Percentiles rank a stretch among this genome's conserved stretches.
These are phyloP conservation scores for Diaporthe australafricana DNA, from an alignment of 2,329 filamentous ascomycete genomes.

Conservation along the genomic window DNA sequence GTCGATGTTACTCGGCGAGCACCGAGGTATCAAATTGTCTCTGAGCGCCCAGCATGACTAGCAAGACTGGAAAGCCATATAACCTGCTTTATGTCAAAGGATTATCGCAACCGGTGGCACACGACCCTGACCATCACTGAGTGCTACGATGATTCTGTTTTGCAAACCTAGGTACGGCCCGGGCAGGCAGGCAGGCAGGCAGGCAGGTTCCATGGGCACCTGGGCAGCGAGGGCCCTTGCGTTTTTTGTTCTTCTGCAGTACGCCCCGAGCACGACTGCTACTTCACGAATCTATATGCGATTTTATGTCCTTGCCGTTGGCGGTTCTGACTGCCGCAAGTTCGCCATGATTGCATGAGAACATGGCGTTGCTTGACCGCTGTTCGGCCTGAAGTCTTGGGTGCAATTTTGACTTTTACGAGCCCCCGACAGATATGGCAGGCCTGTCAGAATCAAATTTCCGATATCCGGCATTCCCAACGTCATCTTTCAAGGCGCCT, in stretches of 20 bases:
- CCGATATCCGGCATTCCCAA: neutral
- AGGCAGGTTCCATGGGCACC: neutral
- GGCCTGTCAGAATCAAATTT: neutral
- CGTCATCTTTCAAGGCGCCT: neutral
- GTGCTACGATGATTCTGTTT: neutral
- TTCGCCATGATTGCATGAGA: neutral
- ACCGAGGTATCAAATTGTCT: neutral
- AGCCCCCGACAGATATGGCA: neutral
- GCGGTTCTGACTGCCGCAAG: neutral
- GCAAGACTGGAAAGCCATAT: neutral
- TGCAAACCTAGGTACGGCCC: neutral
- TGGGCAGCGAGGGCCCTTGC: neutral
- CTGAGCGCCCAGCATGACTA: neutral
- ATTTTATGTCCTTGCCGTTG: neutral
- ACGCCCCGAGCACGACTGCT: neutral
- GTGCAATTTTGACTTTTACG: neutral
- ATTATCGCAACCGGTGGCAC: neutral
- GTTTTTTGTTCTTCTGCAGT: neutral
- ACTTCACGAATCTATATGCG: neutral
- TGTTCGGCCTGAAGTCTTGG: constrained; percentile 4
- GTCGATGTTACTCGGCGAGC: neutral
- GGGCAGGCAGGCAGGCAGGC: neutral
- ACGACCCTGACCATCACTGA: neutral
- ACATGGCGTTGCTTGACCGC: constrained; percentile 5
- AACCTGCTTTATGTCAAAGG: neutral